These are phyloP conservation scores for Vitellaria paradoxa DNA, from an alignment of 179 eudicot genomes.

Conservation along the genomic window DNA sequence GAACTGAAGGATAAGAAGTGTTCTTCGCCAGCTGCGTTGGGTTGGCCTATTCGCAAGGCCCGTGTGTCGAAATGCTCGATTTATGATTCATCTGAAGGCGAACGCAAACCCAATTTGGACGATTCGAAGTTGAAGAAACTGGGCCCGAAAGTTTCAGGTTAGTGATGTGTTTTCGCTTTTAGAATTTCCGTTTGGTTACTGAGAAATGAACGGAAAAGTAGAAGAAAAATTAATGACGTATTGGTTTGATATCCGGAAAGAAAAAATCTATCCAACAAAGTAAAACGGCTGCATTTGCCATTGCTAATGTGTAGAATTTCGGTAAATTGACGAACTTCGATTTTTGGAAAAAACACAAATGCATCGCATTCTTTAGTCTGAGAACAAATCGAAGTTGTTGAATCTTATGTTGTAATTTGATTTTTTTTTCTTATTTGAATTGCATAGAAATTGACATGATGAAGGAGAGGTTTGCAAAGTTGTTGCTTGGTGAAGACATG, in stretches of 20 bases:
- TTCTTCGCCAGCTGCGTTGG: conserved; percentile 46
- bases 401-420: too few relatives aligned
- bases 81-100: conserved; percentile 25
- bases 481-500: conserved; percentile 86
- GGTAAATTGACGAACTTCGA: too few relatives aligned
- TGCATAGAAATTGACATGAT: conserved; percentile 66
- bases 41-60: conserved; percentile 68
- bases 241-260: too few relatives aligned
- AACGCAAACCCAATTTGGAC: conserved; percentile 26
- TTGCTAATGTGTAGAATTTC: too few relatives aligned
- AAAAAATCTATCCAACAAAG: too few relatives aligned
- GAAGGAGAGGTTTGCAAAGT: conserved; percentile 74
- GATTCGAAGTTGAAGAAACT: conserved; percentile 40
- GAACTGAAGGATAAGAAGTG: conserved; percentile 18
- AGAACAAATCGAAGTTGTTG: too few relatives aligned
- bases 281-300: too few relatives aligned
- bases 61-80: conserved; percentile 24
- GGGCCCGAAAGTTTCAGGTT: conserved; percentile 47
- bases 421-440: conserved; percentile 2
- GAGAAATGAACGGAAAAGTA: too few relatives aligned
- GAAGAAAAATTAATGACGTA: too few relatives aligned
- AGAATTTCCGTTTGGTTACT: too few relatives aligned
- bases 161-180: conserved; percentile 18
- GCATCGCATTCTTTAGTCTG: too few relatives aligned
- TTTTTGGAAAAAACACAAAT: too few relatives aligned